phyloP scores from a whole-genome alignment of 352 stramenopile species.

The Phytophthora cactorum region DNA sequence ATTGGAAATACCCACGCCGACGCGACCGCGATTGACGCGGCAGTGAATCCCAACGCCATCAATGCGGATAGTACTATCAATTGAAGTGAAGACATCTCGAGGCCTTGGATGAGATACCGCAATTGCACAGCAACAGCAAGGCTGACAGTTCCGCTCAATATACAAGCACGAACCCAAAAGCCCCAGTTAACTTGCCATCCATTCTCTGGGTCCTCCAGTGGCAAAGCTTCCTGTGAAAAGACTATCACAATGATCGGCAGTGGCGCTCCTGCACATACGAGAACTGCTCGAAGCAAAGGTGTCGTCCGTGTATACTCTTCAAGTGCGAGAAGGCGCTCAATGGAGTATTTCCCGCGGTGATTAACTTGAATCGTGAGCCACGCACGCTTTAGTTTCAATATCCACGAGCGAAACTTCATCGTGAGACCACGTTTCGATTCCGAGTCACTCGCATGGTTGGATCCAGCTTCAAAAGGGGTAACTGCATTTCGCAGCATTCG shows the following conservation, averaged over 20 bases:
- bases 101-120: slow-evolving; percentile 5
- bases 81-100: slow-evolving; percentile 12
- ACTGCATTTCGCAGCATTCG: neutral
- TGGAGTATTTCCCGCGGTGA: too few relatives aligned
- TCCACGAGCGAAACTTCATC: too few relatives aligned
- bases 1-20: slow-evolving; percentile 28
- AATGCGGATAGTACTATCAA: slow-evolving; percentile 2
- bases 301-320: too few relatives aligned
- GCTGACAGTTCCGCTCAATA: slow-evolving; percentile 1
- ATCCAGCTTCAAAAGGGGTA: neutral
- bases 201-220: slow-evolving; percentile 12
- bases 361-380: too few relatives aligned
- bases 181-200: slow-evolving; percentile 32
- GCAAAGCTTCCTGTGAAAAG: slow-evolving; percentile 20
- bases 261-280: slow-evolving; percentile 10
- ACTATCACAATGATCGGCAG: slow-evolving; percentile 26
- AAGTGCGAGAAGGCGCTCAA: too few relatives aligned
- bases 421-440: neutral
- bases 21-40: slow-evolving; percentile 6
- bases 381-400: too few relatives aligned
- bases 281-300: neutral
- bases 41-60: slow-evolving; percentile 8
- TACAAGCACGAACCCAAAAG: slow-evolving; percentile 21
- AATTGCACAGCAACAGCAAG: slow-evolving; percentile 15
- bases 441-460: neutral